A percentile compares a stretch with the other conserved stretches of the same genome.
These are phyloP conservation scores for Teunomyces funiuensis DNA, from an alignment of 805 yeast species.

Conservation along the genomic window DNA sequence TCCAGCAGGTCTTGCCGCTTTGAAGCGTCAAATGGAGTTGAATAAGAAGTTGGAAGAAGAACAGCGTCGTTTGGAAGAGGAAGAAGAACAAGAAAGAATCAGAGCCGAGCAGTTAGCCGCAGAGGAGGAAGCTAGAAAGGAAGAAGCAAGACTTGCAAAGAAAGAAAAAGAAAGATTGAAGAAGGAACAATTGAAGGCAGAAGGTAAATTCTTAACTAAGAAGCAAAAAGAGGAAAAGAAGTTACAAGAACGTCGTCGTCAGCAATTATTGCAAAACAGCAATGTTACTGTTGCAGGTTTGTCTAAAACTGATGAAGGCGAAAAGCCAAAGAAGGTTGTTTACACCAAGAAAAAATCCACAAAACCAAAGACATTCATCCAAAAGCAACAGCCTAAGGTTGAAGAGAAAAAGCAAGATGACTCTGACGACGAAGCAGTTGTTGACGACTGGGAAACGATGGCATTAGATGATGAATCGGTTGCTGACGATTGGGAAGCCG, in stretches of 20 bases:
- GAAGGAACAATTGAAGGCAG: conserved; percentile 90
- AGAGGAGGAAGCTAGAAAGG: conserved; percentile 67
- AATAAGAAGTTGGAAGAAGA: conserved; percentile 88
- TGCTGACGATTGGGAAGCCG: conserved; percentile 54
- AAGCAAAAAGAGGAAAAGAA: conserved; percentile 94
- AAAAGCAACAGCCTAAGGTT: conserved; percentile 20
- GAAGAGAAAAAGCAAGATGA: conserved; percentile 27
- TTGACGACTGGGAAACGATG: conserved; percentile 86
- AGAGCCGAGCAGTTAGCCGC: conserved; percentile 51
- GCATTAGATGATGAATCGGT: conserved; percentile 60
- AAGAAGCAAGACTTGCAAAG: conserved; percentile 60
- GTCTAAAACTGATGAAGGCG: conserved; percentile 27
- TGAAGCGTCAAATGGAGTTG: conserved; percentile 84
- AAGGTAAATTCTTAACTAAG: conserved; percentile 90
- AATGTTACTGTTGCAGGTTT: conserved; percentile 76
- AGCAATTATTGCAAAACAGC: conserved; percentile 73
- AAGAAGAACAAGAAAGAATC: conserved; percentile 49
- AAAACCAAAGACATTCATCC: conserved; percentile 38
- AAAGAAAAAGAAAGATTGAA: conserved; percentile 85
- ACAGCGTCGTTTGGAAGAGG: conserved; percentile 68
- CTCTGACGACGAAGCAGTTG: conserved; percentile 51
- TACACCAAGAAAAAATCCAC: conserved; percentile 71
- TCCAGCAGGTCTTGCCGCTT: conserved; percentile 89
- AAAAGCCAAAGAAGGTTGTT: conserved; percentile 65
- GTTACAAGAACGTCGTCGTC: conserved; percentile 83